A percentile compares a stretch with the other conserved stretches of the same genome.
Evolutionary conservation across 805 yeast species (phyloP).

Genomic region (Metschnikowia anglica): DNA sequence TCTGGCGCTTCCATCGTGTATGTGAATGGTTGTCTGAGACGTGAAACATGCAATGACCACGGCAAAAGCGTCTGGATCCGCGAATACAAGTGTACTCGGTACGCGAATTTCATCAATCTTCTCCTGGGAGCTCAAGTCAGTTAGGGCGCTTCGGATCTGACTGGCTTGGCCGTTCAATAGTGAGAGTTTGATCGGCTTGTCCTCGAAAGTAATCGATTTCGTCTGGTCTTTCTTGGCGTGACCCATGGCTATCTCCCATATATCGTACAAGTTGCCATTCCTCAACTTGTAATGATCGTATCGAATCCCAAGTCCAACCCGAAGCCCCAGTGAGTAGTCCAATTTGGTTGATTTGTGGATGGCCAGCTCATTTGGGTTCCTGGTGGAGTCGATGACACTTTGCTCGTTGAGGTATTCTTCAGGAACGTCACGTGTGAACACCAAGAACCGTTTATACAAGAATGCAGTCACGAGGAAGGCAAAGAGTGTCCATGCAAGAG

Average conservation of each 20-base stretch:
- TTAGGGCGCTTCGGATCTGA: conserved; percentile 22
- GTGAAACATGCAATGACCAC: conserved; percentile 46
- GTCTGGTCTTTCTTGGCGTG: conserved; percentile 24
- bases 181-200: conserved; percentile 19
- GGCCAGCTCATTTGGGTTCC: conserved; percentile 71
- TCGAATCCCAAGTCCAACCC: conserved; percentile 67
- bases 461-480: conserved; percentile 13
- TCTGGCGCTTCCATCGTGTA: conserved; percentile 27
- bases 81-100: conserved; percentile 25
- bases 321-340: conserved; percentile 67
- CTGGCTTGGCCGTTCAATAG: conserved; percentile 32
- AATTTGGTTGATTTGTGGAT: conserved; percentile 71
- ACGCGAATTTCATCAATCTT: conserved; percentile 25
- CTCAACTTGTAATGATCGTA: conserved; percentile 60
- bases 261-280: conserved; percentile 72
- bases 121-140: neutral
- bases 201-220: conserved; percentile 22
- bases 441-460: conserved; percentile 26
- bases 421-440: conserved; percentile 52
- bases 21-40: conserved; percentile 40
- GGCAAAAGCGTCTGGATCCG: conserved; percentile 34
- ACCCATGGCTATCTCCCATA: conserved; percentile 56
- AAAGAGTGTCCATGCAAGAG: conserved; percentile 19
- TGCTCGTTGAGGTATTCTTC: conserved; percentile 61
- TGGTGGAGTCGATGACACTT: conserved; percentile 60